phyloP scores from a whole-genome alignment of 1,139 yeast species.

The Spathaspora jeffriesii region DNA sequence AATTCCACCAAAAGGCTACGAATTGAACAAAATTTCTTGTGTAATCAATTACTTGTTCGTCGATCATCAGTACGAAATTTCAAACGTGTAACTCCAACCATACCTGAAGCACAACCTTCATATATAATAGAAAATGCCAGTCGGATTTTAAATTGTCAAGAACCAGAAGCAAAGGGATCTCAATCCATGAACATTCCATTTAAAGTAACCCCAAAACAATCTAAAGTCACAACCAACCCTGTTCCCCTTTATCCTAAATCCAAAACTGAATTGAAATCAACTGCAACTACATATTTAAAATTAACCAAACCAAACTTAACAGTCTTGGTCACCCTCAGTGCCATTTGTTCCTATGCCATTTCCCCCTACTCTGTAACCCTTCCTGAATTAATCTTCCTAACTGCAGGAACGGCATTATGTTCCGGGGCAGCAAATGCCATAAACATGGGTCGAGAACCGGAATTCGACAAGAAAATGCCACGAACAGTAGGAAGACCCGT shows the following conservation, averaged over 20 bases:
- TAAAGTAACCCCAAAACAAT: constrained; percentile 45
- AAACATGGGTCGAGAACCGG: constrained; percentile 96
- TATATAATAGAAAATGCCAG: constrained; percentile 27
- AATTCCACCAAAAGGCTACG: constrained; percentile 33
- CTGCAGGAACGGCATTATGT: constrained; percentile 86
- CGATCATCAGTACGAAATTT: constrained; percentile 6
- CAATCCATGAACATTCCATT: constrained; percentile 51
- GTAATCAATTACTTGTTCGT: constrained; percentile 27
- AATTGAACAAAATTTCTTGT: constrained; percentile 35
- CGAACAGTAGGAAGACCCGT: constrained; percentile 91
- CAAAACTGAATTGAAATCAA: constrained; percentile 23
- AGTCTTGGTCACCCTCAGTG: constrained; percentile 82
- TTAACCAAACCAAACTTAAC: constrained; percentile 90
- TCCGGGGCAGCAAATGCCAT: constrained; percentile 97
- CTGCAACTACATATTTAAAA: constrained; percentile 65
- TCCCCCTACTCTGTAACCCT: constrained; percentile 82
- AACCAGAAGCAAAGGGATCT: constrained; percentile 28
- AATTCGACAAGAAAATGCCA: constrained; percentile 83
- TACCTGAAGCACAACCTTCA: neutral
- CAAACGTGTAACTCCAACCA: neutral
- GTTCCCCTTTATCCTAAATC: constrained; percentile 10
- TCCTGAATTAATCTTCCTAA: constrained; percentile 66
- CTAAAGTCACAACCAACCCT: constrained; percentile 15
- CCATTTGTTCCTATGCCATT: constrained; percentile 91
- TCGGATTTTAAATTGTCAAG: constrained; percentile 42